Evolutionary conservation across 306 rosid genomes (phyloP).

Genomic region (Arachis stenosperma): DNA sequence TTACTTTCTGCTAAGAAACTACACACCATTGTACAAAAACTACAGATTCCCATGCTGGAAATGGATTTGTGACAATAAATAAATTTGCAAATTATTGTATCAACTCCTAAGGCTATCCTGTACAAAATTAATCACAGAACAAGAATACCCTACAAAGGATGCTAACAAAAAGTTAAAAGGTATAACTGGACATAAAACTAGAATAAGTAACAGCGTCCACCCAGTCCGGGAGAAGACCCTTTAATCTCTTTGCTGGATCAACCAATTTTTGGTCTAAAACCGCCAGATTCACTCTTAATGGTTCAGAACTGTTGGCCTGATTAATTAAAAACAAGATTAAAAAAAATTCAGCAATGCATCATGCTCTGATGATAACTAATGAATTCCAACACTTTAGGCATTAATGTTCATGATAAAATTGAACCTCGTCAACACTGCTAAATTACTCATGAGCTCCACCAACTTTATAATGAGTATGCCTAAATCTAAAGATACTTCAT

Average conservation of each 20-base stretch:
- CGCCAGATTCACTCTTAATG: conserved; percentile 73
- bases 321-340: conserved; percentile 2
- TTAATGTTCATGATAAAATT: background rate
- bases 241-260: conserved; percentile 67
- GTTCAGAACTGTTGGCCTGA: conserved; percentile 73
- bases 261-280: conserved; percentile 84
- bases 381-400: background rate
- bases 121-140: conserved; percentile 36
- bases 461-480: background rate
- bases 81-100: conserved; percentile 1
- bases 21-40: background rate
- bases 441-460: too few species aligned
- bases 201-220: conserved; percentile 77
- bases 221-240: conserved; percentile 84
- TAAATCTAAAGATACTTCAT: background rate
- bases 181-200: conserved; percentile 72
- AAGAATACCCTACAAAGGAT: background rate
- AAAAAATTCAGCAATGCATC: background rate
- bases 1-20: background rate
- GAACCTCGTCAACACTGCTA: too few species aligned
- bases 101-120: conserved; percentile 34
- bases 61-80: background rate
- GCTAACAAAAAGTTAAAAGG: conserved; percentile 42
- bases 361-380: background rate
- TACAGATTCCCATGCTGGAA: conserved; percentile 1